Percentiles rank a stretch among this genome's conserved stretches.
phyloP scores from a whole-genome alignment of 768 basidiomycete genomes.

The Paxillus ammoniavirescens region DNA sequence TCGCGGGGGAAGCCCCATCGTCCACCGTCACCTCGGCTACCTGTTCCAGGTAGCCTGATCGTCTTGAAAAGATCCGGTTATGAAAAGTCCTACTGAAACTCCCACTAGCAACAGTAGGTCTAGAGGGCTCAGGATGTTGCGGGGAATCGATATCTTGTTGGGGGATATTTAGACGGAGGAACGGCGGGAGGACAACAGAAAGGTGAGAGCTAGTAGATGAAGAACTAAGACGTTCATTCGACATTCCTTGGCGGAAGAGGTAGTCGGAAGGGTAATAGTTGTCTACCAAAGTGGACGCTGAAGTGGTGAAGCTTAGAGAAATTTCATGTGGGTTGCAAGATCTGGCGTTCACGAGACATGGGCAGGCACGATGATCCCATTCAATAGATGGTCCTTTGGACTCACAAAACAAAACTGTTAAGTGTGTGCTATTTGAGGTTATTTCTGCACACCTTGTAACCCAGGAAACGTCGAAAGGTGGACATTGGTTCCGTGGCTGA shows the following conservation, averaged over 20 bases:
- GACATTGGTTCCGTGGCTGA: too few relatives aligned
- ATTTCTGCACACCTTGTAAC: conserved; percentile 7
- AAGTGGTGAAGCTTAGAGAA: not conserved
- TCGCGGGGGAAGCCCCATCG: not conserved
- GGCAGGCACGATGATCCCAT: not conserved
- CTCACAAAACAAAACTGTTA: not conserved
- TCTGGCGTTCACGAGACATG: conserved; percentile 1
- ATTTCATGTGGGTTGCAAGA: not conserved
- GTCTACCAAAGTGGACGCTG: conserved; percentile 1
- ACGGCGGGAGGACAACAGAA: conserved; percentile 15
- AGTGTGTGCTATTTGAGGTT: not conserved
- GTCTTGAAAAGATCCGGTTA: conserved; percentile 25
- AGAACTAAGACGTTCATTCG: not conserved
- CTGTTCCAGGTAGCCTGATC: conserved; percentile 1
- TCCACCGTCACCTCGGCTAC: conserved; percentile 2
- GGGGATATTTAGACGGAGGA: conserved; percentile 10
- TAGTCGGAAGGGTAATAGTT: not conserved
- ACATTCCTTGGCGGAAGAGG: conserved; percentile 7
- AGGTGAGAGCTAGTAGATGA: conserved; percentile 8
- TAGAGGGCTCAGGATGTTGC: conserved; percentile 34
- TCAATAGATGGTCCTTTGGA: not conserved
- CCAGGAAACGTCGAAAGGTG: conserved; percentile 8
- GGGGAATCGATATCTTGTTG: conserved; percentile 14
- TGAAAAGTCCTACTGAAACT: conserved; percentile 46
- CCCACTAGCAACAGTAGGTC: conserved; percentile 23